Percentiles rank a stretch among this genome's conserved stretches.
phyloP scores from a whole-genome alignment of 2,329 filamentous ascomycete genomes.

The Sporothrix inflata region DNA sequence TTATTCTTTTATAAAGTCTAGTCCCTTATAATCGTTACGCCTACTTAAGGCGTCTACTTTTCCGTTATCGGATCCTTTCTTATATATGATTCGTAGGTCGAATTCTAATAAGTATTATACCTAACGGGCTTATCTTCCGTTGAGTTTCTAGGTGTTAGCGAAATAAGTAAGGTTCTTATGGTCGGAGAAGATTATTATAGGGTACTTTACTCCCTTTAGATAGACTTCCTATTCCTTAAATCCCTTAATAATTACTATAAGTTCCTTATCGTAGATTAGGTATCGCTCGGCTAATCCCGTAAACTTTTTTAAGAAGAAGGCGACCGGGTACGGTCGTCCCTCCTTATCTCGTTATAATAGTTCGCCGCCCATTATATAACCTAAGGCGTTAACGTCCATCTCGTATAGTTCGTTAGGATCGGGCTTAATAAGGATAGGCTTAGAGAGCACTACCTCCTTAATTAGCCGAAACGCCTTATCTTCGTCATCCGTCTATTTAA shows the following conservation, averaged over 20 bases:
- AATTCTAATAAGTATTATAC: not conserved
- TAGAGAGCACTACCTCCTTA: not conserved
- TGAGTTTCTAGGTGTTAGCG: not conserved
- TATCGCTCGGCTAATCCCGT: not conserved
- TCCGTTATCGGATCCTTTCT: not conserved
- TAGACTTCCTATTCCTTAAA: not conserved
- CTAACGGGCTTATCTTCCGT: not conserved
- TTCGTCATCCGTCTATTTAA: not conserved
- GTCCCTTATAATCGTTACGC: not conserved
- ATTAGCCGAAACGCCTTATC: too few relatives aligned
- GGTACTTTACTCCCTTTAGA: not conserved
- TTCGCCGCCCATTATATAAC: not conserved
- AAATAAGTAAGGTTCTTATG: not conserved
- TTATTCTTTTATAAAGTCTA: not conserved
- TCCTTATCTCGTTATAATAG: not conserved
- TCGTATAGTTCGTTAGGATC: not conserved
- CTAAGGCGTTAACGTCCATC: not conserved
- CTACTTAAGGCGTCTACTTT: not conserved
- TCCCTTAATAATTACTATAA: not conserved
- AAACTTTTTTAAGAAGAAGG: not conserved
- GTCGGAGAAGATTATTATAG: not conserved
- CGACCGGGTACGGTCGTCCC: not conserved
- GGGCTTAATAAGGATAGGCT: not conserved
- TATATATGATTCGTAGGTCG: not conserved
- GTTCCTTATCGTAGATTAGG: not conserved